These are phyloP conservation scores for Suillus alpinus DNA, from an alignment of 768 basidiomycete species.

Conservation along the genomic window DNA sequence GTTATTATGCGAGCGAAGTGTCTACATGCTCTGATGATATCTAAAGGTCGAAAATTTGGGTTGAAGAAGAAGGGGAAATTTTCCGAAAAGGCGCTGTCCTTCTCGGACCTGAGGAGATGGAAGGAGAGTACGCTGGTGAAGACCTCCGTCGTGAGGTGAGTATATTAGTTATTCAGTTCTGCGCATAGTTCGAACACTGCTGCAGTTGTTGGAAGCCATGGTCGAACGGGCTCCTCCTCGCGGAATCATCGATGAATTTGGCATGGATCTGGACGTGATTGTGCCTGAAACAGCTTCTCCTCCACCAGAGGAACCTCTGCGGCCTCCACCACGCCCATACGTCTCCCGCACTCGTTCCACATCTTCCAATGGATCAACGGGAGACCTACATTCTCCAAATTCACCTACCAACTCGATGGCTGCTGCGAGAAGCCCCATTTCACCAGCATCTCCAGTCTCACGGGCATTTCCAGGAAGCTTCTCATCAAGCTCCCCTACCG, in stretches of 20 bases:
- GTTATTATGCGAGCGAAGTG: neutral
- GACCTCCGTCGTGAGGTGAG: conserved; percentile 78
- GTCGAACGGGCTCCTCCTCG: conserved; percentile 83
- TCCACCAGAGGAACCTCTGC: conserved; percentile 16
- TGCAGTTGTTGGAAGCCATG: conserved; percentile 78
- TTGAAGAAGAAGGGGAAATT: conserved; percentile 94
- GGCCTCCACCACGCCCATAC: conserved; percentile 54
- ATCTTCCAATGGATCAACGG: conserved; percentile 20
- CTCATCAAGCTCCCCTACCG: neutral
- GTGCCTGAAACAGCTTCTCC: conserved; percentile 6
- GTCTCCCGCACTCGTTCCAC: conserved; percentile 55
- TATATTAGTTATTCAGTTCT: neutral
- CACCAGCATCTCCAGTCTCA: neutral
- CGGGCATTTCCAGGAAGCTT: neutral
- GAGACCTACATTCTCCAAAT: neutral
- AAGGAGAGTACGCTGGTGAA: conserved; percentile 86
- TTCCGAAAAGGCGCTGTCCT: conserved; percentile 88
- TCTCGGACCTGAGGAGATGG: conserved; percentile 82
- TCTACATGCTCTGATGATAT: neutral
- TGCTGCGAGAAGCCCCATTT: neutral
- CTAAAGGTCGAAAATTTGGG: conserved; percentile 70
- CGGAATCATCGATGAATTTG: conserved; percentile 62
- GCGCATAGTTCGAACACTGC: neutral
- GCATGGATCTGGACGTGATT: conserved; percentile 33
- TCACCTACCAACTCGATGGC: conserved; percentile 5